Evolutionary conservation across 345 rosid species (phyloP).

Genomic region (Heritiera fomes): DNA sequence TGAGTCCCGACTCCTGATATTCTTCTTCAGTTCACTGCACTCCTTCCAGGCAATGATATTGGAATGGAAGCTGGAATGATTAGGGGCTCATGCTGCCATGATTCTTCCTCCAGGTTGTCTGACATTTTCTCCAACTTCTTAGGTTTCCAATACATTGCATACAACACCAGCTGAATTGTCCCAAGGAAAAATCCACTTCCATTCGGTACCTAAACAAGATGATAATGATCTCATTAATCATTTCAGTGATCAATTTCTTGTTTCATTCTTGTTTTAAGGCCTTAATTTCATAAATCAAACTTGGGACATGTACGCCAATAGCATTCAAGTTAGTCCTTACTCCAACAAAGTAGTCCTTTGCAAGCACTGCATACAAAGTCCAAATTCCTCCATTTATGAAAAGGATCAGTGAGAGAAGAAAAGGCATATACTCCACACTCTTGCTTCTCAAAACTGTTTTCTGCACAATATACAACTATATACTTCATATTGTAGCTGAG

Average conservation of each 20-base stretch:
- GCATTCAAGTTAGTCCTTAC: background rate
- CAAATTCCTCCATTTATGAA: constrained; percentile 17
- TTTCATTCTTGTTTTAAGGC: no score
- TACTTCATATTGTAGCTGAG: no score
- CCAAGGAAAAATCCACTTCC: background rate
- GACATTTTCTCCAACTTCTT: background rate
- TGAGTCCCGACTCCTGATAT: background rate
- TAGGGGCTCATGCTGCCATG: background rate
- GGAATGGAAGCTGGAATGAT: background rate
- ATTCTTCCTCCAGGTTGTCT: background rate
- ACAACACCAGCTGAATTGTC: background rate
- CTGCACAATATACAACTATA: background rate
- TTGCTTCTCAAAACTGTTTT: constrained; percentile 16
- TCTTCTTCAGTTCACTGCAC: background rate
- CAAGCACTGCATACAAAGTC: constrained; percentile 11
- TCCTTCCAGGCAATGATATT: background rate
- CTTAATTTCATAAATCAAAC: no score
- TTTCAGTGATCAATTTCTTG: no score
- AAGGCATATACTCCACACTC: constrained; percentile 19
- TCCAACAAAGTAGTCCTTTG: background rate
- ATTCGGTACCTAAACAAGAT: background rate
- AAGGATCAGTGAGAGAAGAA: constrained; percentile 14
- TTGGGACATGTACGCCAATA: no score
- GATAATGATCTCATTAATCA: background rate
- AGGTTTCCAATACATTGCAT: background rate